These are phyloP conservation scores for Boletus subparvulus DNA, from an alignment of 768 basidiomycete genomes.

Conservation along the genomic window DNA sequence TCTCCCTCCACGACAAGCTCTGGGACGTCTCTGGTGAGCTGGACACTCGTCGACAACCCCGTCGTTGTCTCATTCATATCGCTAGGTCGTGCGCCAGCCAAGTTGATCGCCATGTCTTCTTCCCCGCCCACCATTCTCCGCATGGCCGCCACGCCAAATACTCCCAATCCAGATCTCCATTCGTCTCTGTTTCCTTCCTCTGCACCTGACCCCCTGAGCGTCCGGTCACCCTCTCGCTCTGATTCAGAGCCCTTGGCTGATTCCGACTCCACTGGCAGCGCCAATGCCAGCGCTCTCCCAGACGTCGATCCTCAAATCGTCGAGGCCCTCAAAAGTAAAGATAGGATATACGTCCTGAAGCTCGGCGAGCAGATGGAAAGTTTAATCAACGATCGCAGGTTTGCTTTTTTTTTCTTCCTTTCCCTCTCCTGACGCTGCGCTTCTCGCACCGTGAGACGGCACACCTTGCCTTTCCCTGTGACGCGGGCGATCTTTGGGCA, in stretches of 20 bases:
- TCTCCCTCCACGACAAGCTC: conserved; percentile 9
- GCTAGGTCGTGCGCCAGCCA: conserved; percentile 9
- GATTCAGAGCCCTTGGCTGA: conserved; percentile 31
- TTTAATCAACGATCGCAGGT: conserved; percentile 76
- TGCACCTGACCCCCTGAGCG: conserved; percentile 8
- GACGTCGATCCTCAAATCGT: conserved; percentile 80
- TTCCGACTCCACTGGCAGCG: conserved; percentile 26
- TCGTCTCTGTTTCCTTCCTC: conserved; percentile 14
- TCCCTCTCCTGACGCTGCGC: background rate
- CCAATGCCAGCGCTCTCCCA: conserved; percentile 21
- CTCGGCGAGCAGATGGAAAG: conserved; percentile 85
- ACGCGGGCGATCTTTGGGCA: background rate
- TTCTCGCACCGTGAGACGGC: conserved; percentile 9
- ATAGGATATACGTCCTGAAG: conserved; percentile 83
- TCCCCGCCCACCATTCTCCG: conserved; percentile 11
- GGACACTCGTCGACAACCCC: conserved; percentile 4
- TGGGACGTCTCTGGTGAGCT: background rate
- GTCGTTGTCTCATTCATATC: background rate
- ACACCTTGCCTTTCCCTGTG: background rate
- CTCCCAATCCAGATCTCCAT: conserved; percentile 13
- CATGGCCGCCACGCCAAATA: conserved; percentile 13
- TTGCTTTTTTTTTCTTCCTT: conserved; percentile 26
- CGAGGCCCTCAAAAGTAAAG: conserved; percentile 85
- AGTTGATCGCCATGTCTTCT: conserved; percentile 12
- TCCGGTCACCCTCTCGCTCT: conserved; percentile 20